Evolutionary conservation across 371 early-diverging fungal species (phyloP).

Genomic region (Mortierella sp.): DNA sequence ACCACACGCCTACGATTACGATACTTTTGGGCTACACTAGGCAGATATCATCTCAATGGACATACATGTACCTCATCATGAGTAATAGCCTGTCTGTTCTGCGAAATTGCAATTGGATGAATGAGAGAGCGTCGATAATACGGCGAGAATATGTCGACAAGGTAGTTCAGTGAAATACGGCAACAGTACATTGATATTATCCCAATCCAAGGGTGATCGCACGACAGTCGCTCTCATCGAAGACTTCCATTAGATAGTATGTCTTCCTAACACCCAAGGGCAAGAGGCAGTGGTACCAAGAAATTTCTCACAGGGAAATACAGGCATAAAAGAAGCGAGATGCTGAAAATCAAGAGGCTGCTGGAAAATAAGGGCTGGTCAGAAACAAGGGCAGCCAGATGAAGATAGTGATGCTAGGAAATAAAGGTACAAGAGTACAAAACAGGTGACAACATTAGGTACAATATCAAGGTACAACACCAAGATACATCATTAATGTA

Average conservation of each 20-base stretch:
- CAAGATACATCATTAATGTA: background rate
- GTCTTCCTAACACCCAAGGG: constrained; percentile 15
- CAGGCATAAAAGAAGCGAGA: constrained; percentile 10
- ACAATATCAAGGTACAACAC: background rate
- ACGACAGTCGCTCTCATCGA: constrained; percentile 8
- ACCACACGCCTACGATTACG: background rate
- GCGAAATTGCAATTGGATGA: constrained; percentile 10
- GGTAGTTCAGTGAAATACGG: constrained; percentile 8
- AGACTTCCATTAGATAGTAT: constrained; percentile 10
- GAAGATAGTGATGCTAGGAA: constrained; percentile 11
- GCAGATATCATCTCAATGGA: constrained; percentile 5
- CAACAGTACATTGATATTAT: constrained; percentile 9
- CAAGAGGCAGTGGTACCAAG: constrained; percentile 11
- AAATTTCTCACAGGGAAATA: constrained; percentile 13
- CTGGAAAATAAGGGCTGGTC: constrained; percentile 14
- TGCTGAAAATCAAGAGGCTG: constrained; percentile 10
- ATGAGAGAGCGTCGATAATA: constrained; percentile 14
- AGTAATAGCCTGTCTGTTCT: constrained; percentile 11
- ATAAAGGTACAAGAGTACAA: constrained; percentile 11
- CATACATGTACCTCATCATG: constrained; percentile 11
- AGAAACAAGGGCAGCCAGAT: constrained; percentile 15
- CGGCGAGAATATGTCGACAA: constrained; percentile 13
- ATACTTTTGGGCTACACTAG: constrained; percentile 4
- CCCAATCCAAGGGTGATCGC: constrained; percentile 11
- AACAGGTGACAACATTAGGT: constrained; percentile 15